A percentile compares a stretch with the other conserved stretches of the same genome.
These are phyloP conservation scores for Trametes maxima DNA, from an alignment of 768 basidiomycete genomes.

Conservation along the genomic window DNA sequence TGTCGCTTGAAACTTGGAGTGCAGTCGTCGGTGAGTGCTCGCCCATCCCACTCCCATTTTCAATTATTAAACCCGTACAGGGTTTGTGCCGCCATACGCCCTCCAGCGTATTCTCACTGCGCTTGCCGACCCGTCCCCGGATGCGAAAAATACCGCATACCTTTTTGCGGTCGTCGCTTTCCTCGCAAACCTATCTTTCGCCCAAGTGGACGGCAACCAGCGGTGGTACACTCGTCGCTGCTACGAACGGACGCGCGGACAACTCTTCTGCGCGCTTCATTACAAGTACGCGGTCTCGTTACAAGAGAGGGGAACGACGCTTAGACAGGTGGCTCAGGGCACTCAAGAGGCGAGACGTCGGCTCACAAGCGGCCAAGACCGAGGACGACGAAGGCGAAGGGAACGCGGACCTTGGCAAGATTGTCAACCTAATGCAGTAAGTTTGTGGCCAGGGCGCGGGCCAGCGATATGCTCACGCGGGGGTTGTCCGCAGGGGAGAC, in stretches of 20 bases:
- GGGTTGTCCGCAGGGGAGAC: constrained; percentile 53
- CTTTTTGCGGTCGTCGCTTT: constrained; percentile 64
- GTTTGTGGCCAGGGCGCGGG: constrained; percentile 28
- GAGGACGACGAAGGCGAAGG: constrained; percentile 34
- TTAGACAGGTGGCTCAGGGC: constrained; percentile 32
- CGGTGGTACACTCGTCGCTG: constrained; percentile 69
- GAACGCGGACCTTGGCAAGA: constrained; percentile 64
- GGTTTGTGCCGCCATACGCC: constrained; percentile 68
- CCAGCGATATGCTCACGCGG: background rate
- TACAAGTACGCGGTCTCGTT: constrained; percentile 45
- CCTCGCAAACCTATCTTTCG: constrained; percentile 65
- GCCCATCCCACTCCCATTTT: background rate
- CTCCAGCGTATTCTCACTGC: constrained; percentile 60
- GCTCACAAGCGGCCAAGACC: constrained; percentile 43
- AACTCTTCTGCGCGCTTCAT: constrained; percentile 70
- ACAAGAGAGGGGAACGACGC: background rate
- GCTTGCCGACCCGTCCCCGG: constrained; percentile 44
- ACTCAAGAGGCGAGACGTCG: constrained; percentile 58
- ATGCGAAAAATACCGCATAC: constrained; percentile 50
- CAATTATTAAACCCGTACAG: constrained; percentile 37
- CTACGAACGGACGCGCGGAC: constrained; percentile 72
- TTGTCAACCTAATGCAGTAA: constrained; percentile 76
- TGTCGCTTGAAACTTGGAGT: constrained; percentile 61
- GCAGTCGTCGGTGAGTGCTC: constrained; percentile 49
- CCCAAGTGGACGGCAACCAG: constrained; percentile 63